Evolutionary conservation across 805 yeast species (phyloP), one percentile per base, ranked within the genome.

Genomic region (Myxozyma melibiosi): DNA sequence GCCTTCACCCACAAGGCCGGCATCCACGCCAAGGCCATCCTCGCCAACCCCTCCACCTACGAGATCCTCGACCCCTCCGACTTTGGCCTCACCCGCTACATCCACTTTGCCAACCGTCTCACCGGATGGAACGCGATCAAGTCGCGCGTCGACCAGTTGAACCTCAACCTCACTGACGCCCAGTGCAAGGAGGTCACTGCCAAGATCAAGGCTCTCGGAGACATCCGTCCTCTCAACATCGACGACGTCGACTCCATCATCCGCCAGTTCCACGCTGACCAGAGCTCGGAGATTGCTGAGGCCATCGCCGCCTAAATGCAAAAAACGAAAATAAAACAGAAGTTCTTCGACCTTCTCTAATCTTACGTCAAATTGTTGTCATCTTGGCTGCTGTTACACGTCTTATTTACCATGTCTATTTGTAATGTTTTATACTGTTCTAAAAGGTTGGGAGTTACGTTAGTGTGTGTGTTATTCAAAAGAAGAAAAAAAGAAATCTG

Each of bases 1-100:
- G 99, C 99, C 44, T 92, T 92, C 79, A 92, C 99, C 58, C 99
- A 92, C 80, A 92, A 92, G 81, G 99, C 99, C 57, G 99, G 99
- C 76, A 91, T 92, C 73, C 99, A 92, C 74, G 98, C 99, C 69
- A 92, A 94, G 81, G 98, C 98, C 56, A 92, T 92, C 67, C 82
- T 92, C 65, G 99, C 99, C 57, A 94, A 92, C 77, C 99, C 99
- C 62, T 90, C 97, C 45, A 94, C 98, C n/a, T 92, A 92, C 74
- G 99, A 92, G 80, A 92, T 92, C 70, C 81, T 92, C 73, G 87
- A 87, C 73, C 99, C 99, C 55, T 77, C 86, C 28, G 99, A 92
- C 76, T 92, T 92, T 70, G 99, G 99, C 72, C 83, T 92, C 72
- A 85, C 96, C 55, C 84, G 99, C 73, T 92, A 92, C 74, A 92